These are phyloP conservation scores for Chalaropsis thielavioides DNA, from an alignment of 2,329 filamentous ascomycete genomes.

Conservation along the genomic window DNA sequence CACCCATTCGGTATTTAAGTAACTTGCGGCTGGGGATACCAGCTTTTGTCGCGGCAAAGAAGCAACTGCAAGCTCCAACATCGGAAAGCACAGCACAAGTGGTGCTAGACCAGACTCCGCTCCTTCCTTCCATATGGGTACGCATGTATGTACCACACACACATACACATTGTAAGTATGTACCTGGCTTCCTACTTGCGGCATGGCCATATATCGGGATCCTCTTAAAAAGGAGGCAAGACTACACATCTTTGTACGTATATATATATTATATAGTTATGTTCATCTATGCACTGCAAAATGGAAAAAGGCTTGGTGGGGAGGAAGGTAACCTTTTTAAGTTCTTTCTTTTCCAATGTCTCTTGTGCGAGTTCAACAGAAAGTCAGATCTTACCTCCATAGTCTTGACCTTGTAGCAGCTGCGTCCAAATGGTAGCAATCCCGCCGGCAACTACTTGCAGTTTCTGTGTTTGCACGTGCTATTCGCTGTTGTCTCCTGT, in stretches of 20 bases:
- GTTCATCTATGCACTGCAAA: not conserved
- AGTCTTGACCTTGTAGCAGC: not conserved
- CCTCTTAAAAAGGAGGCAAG: not conserved
- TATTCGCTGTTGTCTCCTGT: not conserved
- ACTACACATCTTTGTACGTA: not conserved
- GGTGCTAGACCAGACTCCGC: not conserved
- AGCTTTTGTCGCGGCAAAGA: constrained; percentile 8
- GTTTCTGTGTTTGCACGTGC: not conserved
- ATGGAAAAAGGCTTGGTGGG: not conserved
- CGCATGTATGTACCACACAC: not conserved
- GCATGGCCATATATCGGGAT: not conserved
- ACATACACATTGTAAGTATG: not conserved
- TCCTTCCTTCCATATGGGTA: not conserved
- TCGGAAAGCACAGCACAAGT: constrained; percentile 6
- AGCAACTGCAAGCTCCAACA: constrained; percentile 12
- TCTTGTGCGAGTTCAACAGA: not conserved
- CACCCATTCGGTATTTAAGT: constrained; percentile 12
- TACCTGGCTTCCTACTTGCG: not conserved
- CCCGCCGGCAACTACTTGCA: no score
- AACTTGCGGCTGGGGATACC: constrained; percentile 3
- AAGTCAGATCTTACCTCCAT: not conserved
- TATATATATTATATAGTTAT: not conserved
- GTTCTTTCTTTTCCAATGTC: not conserved
- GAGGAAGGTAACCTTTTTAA: not conserved
- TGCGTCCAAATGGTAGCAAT: not conserved